Evolutionary conservation across 768 basidiomycete species (phyloP), one percentile per base, ranked within the genome.

Genomic region (Lactifluus hygrophoroides): DNA sequence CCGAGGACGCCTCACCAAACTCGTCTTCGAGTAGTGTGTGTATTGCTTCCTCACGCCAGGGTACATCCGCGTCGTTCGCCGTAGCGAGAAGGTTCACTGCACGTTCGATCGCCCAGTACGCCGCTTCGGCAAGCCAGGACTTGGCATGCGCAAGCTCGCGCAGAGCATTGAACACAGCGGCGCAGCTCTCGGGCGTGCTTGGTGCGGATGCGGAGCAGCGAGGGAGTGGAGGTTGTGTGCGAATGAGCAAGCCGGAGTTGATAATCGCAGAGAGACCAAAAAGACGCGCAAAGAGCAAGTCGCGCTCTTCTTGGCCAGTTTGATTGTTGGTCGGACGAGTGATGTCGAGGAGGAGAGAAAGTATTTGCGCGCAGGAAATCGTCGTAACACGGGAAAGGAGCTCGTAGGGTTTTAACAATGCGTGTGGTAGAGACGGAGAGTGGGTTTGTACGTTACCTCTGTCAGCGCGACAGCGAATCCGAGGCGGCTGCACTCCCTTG

Each of bases 381-480:
- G 89, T 90, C 62, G 83, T 74, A 64, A 93, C 76, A 45, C 88
- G 79, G 34, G 87, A 85, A 34, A 96, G 74, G 11, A 96, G 76
- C 94, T 96, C 55, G 58, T 43, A 17, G 27, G 19, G 40, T 50
- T 6, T 27, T 21, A n/a, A n/a, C 47, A 43, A 64, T 52, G 49
- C 46, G 32, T 17, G 56, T 25, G 34, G 25, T 23, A 54, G 32
- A 46, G 68, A 19, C 7, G 25, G 19, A 10, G 19, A 3, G 17
- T 49, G 25, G 32, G 35, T 25, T 21, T 42, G 35, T 16, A 71
- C 81, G 65, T 11, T 67, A 95, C 94, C 78, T 96, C 94, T 0
- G 95, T 93, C 64, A 99, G 75, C 32, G 94, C 93, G 44, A 99
- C 95, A 9, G 94, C 92, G 69, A 97, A 99, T 17, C 95, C 95